phyloP scores from a whole-genome alignment of 164 flowering plant genomes.

The Liriodendron chinense region DNA sequence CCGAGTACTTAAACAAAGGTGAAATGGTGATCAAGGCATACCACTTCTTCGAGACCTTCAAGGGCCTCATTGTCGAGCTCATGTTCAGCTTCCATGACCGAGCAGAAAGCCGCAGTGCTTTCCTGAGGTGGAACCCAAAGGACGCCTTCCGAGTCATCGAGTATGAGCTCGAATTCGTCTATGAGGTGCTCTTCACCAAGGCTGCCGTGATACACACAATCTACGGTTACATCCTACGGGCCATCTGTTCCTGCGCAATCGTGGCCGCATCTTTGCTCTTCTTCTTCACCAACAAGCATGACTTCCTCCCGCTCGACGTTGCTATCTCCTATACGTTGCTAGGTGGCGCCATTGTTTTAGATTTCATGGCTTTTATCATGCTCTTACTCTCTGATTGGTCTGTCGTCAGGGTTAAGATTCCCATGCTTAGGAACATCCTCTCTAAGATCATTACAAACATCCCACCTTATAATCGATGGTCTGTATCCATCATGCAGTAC shows the following conservation, averaged over 20 bases:
- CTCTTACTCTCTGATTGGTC: slow-evolving; percentile 44
- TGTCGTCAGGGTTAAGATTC: slow-evolving; percentile 2
- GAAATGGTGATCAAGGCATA: slow-evolving; percentile 20
- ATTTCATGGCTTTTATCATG: slow-evolving; percentile 29
- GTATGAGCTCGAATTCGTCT: slow-evolving; percentile 46
- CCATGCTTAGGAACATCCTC: neutral
- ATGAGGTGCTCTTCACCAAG: slow-evolving; percentile 49
- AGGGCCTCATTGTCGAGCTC: slow-evolving; percentile 41
- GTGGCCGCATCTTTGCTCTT: slow-evolving; percentile 21
- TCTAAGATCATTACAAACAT: neutral
- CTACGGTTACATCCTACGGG: slow-evolving; percentile 23
- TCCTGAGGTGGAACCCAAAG: slow-evolving; percentile 10
- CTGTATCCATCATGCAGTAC: neutral
- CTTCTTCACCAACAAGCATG: slow-evolving; percentile 8
- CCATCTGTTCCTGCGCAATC: slow-evolving; percentile 15
- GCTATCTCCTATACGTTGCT: slow-evolving; percentile 39
- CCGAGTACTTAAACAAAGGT: neutral
- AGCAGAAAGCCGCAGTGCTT: slow-evolving; percentile 18
- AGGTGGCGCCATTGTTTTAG: slow-evolving; percentile 37
- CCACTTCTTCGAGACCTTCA: slow-evolving; percentile 27
- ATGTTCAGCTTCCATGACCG: slow-evolving; percentile 28
- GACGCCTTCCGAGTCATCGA: slow-evolving; percentile 32
- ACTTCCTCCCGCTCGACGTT: slow-evolving; percentile 16
- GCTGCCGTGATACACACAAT: slow-evolving; percentile 17
- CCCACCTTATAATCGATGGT: neutral